Conservation (phyloP, 1,284 basidiomycete genomes). For the Agroathelia rolfsii region DNA sequence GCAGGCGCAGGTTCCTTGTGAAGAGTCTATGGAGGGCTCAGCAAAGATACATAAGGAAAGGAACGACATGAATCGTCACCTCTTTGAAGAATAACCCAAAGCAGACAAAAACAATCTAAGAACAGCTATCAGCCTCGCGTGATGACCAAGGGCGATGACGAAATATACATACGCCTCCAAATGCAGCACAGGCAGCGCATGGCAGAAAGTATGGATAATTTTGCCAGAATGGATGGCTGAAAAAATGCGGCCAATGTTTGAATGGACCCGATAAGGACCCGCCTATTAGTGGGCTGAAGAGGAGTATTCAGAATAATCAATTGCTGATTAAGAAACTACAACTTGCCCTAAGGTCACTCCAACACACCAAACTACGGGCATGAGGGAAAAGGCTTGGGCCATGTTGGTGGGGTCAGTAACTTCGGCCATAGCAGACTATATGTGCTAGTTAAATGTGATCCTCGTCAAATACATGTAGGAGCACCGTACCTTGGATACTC, state of each 20-base stretch:
- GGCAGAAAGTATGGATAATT: constrained; percentile 5
- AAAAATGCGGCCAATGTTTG: constrained; percentile 1
- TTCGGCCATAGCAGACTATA: constrained; percentile 12
- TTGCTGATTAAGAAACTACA: no score
- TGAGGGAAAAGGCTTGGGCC: constrained; percentile 11
- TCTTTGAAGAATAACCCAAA: background rate
- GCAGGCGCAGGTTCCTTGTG: background rate
- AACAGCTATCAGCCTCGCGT: no score
- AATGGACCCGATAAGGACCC: background rate
- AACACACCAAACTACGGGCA: constrained; percentile 9
- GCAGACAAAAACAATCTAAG: no score
- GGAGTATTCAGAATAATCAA: no score
- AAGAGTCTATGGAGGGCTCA: background rate
- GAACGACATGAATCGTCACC: background rate
- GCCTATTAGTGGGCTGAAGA: constrained; percentile 1
- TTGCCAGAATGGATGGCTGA: constrained; percentile 1
- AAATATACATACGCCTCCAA: no score
- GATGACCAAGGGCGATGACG: no score
- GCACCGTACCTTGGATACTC: constrained; percentile 13
- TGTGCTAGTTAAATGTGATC: no score
- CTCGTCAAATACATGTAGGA: no score
- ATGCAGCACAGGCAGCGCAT: constrained; percentile 1
- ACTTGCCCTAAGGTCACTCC: constrained; percentile 6
- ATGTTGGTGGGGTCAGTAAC: constrained; percentile 13
- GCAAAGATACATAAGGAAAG: background rate